Evolutionary conservation across 2,329 filamentous ascomycete species (phyloP).

Genomic region (Pseudogymnoascus sp.): DNA sequence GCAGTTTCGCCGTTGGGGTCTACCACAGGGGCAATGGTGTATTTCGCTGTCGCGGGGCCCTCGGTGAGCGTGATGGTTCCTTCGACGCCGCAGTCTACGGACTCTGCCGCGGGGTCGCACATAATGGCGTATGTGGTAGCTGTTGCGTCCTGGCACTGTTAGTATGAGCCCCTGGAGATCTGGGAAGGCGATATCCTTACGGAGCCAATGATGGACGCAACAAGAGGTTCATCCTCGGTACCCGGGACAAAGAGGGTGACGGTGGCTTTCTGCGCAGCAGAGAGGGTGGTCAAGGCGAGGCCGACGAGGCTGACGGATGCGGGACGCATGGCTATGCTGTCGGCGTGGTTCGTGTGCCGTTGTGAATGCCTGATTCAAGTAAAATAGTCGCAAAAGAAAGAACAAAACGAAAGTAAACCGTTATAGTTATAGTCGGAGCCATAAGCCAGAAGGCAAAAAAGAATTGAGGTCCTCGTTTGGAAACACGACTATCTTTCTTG

Average conservation of each 20-base stretch:
- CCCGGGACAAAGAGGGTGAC: conserved; percentile 18
- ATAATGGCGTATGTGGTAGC: conserved; percentile 20
- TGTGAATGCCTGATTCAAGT: conserved; percentile 1
- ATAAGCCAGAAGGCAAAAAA: neutral
- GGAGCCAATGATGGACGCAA: conserved; percentile 17
- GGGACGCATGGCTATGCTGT: conserved; percentile 17
- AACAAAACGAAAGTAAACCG: neutral
- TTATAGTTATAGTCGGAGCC: neutral
- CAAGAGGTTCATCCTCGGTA: conserved; percentile 16
- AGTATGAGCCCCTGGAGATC: neutral
- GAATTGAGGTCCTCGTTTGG: conserved; percentile 3
- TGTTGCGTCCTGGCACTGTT: conserved; percentile 16
- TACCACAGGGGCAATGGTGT: conserved; percentile 14
- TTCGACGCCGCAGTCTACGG: conserved; percentile 13
- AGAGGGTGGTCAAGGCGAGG: conserved; percentile 18
- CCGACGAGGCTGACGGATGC: conserved; percentile 15
- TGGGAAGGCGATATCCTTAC: conserved; percentile 10
- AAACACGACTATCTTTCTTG: neutral
- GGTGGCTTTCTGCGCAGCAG: conserved; percentile 17
- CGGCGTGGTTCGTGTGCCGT: neutral
- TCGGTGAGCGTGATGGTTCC: conserved; percentile 17
- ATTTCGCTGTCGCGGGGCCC: conserved; percentile 16
- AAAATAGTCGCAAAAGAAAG: neutral
- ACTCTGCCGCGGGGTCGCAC: conserved; percentile 13
- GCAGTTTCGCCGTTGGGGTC: conserved; percentile 12